Base-by-base conservation (phyloP, 352 stramenopile species). In the Peronosclerospora sorghi region DNA sequence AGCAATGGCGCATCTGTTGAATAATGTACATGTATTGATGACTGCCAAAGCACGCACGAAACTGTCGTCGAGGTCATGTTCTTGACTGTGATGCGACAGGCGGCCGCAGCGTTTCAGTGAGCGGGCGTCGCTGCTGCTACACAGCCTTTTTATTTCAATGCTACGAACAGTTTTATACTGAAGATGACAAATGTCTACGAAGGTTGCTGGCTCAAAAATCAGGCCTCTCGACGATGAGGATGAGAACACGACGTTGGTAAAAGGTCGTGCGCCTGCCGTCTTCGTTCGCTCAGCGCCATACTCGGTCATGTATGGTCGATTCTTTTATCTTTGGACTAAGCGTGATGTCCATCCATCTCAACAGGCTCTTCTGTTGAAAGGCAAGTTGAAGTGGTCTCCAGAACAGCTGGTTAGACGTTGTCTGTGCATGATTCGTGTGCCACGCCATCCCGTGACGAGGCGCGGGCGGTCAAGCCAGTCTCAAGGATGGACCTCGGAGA, bases 371-470 rank as follows among this genome's bases (percentile, higher is more conserved):
- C 44, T 44, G 50, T 45, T 20, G 20, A 32, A 35, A 32, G 23
- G 36, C 37, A 57, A 53, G 45, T 54, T 60, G 42, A 61, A 57
- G 51, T 41, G 51, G 55, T 47, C 45, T 51, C 28, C 35, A 41
- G 14, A 38, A 32, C 37, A 41, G 30, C 27, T 29, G 34, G 32
- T 23, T 9, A 19, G 17, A 8, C 14, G 10, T 19, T 19, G 23
- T 7, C 5, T 19, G n/a, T 5, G 19, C 7, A 8, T 47, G 45
- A 54, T 41, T 41, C 37, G 19, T 47, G 55, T 64, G 44, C 49
- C 51, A 51, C 49, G 21, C 32, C 53, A 54, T 43, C 48, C 40
- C 52, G 44, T 56, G 55, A 64, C 50, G 40, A 48, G 41, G 39
- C 18, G 29, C 15, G 24, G 21, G 30, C 17, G 29, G 17, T 8